Percentiles rank a stretch among this genome's conserved stretches.
phyloP scores from a whole-genome alignment of 768 basidiomycete species.

The Macrolepiota fuliginosa region DNA sequence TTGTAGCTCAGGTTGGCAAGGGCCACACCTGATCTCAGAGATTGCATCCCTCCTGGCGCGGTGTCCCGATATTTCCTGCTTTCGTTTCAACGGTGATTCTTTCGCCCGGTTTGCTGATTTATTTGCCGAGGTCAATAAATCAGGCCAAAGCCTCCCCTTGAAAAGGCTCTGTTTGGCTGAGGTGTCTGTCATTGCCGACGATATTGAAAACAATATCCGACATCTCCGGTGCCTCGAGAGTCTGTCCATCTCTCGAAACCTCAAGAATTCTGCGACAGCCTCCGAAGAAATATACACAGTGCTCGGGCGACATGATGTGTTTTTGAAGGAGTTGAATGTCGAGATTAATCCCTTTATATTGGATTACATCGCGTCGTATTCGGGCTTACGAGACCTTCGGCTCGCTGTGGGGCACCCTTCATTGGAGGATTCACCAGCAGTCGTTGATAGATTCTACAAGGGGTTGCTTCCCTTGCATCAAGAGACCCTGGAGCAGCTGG shows the following conservation, averaged over 20 bases:
- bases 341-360: neutral
- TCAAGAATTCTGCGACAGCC: too few species aligned
- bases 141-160: neutral
- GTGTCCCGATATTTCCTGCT: neutral
- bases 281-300: neutral
- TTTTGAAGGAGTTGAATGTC: neutral
- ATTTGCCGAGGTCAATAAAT: neutral
- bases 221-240: neutral
- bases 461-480: neutral
- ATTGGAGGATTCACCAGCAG: neutral
- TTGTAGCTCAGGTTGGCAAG: neutral
- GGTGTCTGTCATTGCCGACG: neutral
- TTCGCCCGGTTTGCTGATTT: neutral
- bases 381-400: neutral
- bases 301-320: neutral
- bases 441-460: neutral
- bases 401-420: neutral
- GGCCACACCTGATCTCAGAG: neutral
- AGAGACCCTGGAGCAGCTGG: neutral
- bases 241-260: neutral
- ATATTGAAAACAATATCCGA: neutral
- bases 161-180: neutral
- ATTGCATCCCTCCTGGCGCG: neutral
- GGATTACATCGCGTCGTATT: neutral
- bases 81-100: neutral